Base-by-base conservation (phyloP, 306 rosid species). In the Carpinus fangiana region DNA sequence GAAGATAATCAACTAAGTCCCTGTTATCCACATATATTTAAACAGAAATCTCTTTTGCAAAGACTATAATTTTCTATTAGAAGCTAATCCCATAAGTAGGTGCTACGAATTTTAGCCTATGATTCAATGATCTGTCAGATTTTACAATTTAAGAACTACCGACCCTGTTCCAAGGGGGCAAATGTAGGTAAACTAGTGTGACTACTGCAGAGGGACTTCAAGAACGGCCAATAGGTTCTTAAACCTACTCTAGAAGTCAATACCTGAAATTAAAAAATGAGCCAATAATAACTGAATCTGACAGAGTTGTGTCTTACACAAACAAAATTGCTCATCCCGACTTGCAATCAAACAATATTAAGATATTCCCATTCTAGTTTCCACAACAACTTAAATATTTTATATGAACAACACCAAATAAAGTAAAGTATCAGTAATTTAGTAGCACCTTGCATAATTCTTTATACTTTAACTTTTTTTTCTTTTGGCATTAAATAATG, bases 171-270 rank as follows among this genome's bases (percentile, higher is more conserved):
- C 64, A 8, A 57, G 64, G 64, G 21, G 13, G 28, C 64, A 23
- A 57, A 57, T 57, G 23, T 23, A 10, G 12, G 34, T 57, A 20
- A 57, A 21, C 26, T 57, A 20, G 64, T 21, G 34, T 57, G 7
- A 57, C 31, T 57, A 57, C 18, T 57, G 64, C 34, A 76, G 50
- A 55, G 53, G 10, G 5, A 34, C 62, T 59, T 73, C 74, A 41
- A 20, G 43, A 46, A 52, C 20, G 64, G 68, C 73, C 51, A 69
- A 60, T 8, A 50, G 28, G 65, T 47, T 54, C 59, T 51, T 8
- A 55, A 75, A 72, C 72, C 61, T 62, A 23, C 23, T 41, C 51
- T 64, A 43, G 20, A 67, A n/a, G 47, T 31, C 43, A 4, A 70
- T 28, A 36, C 16, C 78, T 21, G 52, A 14, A 41, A 82, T n/a